A percentile compares a stretch with the other conserved stretches of the same genome.
Evolutionary conservation across 495 filamentous ascomycete genomes (phyloP).

Genomic region (Cryomyces minteri): DNA sequence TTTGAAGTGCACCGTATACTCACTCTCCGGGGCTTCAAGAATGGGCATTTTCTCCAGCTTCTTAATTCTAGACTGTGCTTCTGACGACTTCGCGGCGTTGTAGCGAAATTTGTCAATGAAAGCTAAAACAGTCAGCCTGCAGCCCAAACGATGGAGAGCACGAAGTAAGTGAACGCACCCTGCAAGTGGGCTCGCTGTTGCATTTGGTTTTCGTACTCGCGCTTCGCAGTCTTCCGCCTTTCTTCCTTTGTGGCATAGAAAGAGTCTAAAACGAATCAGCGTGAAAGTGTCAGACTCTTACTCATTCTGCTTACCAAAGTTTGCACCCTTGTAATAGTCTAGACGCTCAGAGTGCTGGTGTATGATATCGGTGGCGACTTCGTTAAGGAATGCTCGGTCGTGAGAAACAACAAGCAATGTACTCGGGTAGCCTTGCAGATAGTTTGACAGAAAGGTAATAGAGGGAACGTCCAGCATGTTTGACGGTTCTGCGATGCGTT

Average conservation of each 20-base stretch:
- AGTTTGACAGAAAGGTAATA: constrained; percentile 97
- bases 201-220: constrained; percentile 99
- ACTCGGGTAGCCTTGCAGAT: constrained; percentile 84
- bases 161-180: constrained; percentile 11
- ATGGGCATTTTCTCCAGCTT: constrained; percentile 95
- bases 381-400: constrained; percentile 97
- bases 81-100: constrained; percentile 96
- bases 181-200: constrained; percentile 75
- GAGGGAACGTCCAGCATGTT: constrained; percentile 99
- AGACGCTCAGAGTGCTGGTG: constrained; percentile 94
- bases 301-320: constrained; percentile 39
- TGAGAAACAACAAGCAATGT: constrained; percentile 95
- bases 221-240: constrained; percentile 85
- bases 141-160: neutral
- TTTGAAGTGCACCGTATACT: constrained; percentile 93
- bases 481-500: constrained; percentile 54
- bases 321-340: constrained; percentile 97
- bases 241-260: constrained; percentile 98
- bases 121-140: constrained; percentile 26
- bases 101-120: constrained; percentile 99
- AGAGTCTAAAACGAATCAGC: constrained; percentile 34
- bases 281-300: neutral
- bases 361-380: constrained; percentile 98
- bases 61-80: constrained; percentile 96
- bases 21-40: constrained; percentile 74